Percentiles rank a stretch among this genome's conserved stretches.
Evolutionary conservation across 495 filamentous ascomycete genomes (phyloP).

Genomic region (Aspergillus diversus): DNA sequence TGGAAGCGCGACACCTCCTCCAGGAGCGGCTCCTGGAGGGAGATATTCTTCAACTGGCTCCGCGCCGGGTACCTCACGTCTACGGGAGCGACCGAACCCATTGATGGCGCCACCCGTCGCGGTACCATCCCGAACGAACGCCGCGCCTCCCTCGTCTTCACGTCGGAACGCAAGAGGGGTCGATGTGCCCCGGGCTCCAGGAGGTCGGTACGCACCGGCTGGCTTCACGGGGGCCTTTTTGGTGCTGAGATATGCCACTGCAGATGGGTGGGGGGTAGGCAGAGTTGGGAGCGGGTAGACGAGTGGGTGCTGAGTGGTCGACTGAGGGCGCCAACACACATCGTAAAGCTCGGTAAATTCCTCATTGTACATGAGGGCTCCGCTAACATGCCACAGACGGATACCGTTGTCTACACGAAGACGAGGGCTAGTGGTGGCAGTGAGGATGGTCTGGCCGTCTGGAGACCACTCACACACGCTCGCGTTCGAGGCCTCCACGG

Average conservation of each 20-base stretch:
- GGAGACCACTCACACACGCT: slow-evolving; percentile 96
- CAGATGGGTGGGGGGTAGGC: slow-evolving; percentile 82
- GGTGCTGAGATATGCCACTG: slow-evolving; percentile 77
- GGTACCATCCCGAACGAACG: slow-evolving; percentile 79
- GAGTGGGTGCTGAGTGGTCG: slow-evolving; percentile 58
- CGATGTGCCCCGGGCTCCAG: slow-evolving; percentile 86
- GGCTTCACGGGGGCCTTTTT: slow-evolving; percentile 93
- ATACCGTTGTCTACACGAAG: slow-evolving; percentile 96
- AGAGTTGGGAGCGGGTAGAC: slow-evolving; percentile 77
- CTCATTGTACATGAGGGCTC: slow-evolving; percentile 89
- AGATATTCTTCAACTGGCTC: slow-evolving; percentile 62
- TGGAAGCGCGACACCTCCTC: slow-evolving; percentile 66
- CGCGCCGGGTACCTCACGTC: slow-evolving; percentile 80
- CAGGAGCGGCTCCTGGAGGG: slow-evolving; percentile 69
- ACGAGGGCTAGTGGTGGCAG: slow-evolving; percentile 92
- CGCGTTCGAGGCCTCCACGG: slow-evolving; percentile 93
- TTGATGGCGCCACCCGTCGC: slow-evolving; percentile 65
- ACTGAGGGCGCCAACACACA: slow-evolving; percentile 85
- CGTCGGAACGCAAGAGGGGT: slow-evolving; percentile 96
- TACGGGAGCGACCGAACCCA: slow-evolving; percentile 75
- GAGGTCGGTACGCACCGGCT: slow-evolving; percentile 92
- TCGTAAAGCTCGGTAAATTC: slow-evolving; percentile 94
- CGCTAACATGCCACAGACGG: slow-evolving; percentile 91
- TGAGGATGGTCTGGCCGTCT: slow-evolving; percentile 92
- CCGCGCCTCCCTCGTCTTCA: slow-evolving; percentile 94